Percentiles rank a stretch among this genome's conserved stretches.
phyloP scores from a whole-genome alignment of 2,329 filamentous ascomycete genomes.

The Alternaria alternata region DNA sequence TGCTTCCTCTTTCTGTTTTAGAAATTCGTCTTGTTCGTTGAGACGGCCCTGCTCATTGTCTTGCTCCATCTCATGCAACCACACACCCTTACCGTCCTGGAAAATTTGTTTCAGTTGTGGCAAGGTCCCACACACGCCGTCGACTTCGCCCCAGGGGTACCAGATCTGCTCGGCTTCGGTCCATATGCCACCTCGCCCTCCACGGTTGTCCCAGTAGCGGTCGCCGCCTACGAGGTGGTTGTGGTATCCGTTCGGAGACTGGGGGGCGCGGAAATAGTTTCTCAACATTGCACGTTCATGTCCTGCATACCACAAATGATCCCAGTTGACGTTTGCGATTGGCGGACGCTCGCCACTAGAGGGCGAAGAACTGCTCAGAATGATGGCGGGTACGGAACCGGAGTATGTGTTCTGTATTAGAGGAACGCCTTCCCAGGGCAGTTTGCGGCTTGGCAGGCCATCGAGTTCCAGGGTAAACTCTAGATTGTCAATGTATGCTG shows the following conservation, averaged over 20 bases:
- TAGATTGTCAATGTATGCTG: slow-evolving; percentile 43
- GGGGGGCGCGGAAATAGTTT: slow-evolving; percentile 57
- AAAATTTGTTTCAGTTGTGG: slow-evolving; percentile 57
- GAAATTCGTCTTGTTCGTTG: slow-evolving; percentile 23
- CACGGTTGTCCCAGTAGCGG: slow-evolving; percentile 59
- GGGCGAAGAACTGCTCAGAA: slow-evolving; percentile 47
- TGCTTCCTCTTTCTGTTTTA: slow-evolving; percentile 20
- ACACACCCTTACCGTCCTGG: slow-evolving; percentile 56
- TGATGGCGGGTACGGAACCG: slow-evolving; percentile 55
- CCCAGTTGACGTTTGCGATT: slow-evolving; percentile 50
- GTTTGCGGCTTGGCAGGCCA: slow-evolving; percentile 51
- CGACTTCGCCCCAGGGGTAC: slow-evolving; percentile 59
- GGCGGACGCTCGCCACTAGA: slow-evolving; percentile 28
- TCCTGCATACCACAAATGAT: slow-evolving; percentile 59
- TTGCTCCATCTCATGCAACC: slow-evolving; percentile 43
- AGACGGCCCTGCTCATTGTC: slow-evolving; percentile 22
- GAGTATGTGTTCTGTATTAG: slow-evolving; percentile 60
- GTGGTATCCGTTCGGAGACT: slow-evolving; percentile 54
- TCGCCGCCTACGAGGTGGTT: slow-evolving; percentile 57
- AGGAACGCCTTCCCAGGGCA: slow-evolving; percentile 54
- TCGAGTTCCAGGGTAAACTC: slow-evolving; percentile 49
- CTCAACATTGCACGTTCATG: slow-evolving; percentile 60
- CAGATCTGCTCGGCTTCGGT: slow-evolving; percentile 57
- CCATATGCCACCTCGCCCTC: slow-evolving; percentile 64
- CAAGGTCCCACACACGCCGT: slow-evolving; percentile 44